phyloP scores from a whole-genome alignment of 495 filamentous ascomycete species.

The Xylaria grammica region DNA sequence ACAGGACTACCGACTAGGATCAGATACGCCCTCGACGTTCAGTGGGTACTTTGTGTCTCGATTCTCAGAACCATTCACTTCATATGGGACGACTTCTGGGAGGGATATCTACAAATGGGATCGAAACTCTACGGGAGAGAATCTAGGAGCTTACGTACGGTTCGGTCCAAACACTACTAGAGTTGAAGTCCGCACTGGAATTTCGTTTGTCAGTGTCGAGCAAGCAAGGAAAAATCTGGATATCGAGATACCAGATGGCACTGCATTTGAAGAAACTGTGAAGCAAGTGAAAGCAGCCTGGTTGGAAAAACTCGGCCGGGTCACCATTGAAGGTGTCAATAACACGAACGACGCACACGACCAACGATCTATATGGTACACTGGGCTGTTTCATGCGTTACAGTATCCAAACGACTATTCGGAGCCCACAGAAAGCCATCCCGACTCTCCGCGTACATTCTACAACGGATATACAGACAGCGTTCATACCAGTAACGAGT shows the following conservation, averaged over 20 bases:
- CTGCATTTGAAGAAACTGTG: slow-evolving; percentile 33
- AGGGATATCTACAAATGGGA: slow-evolving; percentile 26
- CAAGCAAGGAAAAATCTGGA: slow-evolving; percentile 41
- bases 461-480: slow-evolving; percentile 43
- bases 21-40: slow-evolving; percentile 34
- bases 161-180: slow-evolving; percentile 25
- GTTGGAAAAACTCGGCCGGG: slow-evolving; percentile 38
- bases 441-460: slow-evolving; percentile 26
- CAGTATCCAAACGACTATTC: slow-evolving; percentile 43
- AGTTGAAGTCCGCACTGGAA: slow-evolving; percentile 39
- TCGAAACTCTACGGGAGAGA: slow-evolving; percentile 25
- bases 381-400: slow-evolving; percentile 38
- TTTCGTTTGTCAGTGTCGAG: slow-evolving; percentile 41
- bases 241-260: slow-evolving; percentile 35
- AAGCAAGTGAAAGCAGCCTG: slow-evolving; percentile 33
- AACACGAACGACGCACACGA: slow-evolving; percentile 35
- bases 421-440: slow-evolving; percentile 29
- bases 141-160: slow-evolving; percentile 35
- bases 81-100: slow-evolving; percentile 33
- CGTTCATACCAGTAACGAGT: slow-evolving; percentile 34
- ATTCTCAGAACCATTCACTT: slow-evolving; percentile 36
- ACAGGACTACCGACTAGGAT: slow-evolving; percentile 39
- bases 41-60: slow-evolving; percentile 39
- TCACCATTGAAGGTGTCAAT: slow-evolving; percentile 39
- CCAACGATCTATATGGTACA: slow-evolving; percentile 40